These are phyloP conservation scores for Pseudogymnoascus sp. DNA, from an alignment of 2,329 filamentous ascomycete species.

Conservation along the genomic window DNA sequence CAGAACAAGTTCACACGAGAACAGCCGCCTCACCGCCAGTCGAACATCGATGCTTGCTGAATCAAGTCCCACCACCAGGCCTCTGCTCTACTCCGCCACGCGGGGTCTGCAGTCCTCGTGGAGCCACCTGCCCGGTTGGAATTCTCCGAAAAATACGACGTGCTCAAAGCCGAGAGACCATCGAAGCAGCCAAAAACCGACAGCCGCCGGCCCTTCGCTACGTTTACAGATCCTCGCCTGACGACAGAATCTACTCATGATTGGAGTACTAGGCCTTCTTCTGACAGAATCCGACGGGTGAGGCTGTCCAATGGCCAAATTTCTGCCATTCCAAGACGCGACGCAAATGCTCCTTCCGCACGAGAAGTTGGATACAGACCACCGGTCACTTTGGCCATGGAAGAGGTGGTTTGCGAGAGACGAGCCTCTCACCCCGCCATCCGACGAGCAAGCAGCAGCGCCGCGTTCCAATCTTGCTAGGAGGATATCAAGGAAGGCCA, in stretches of 20 bases:
- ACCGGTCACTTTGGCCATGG: conserved; percentile 25
- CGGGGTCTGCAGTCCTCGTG: conserved; percentile 6
- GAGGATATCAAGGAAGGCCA: conserved; percentile 46
- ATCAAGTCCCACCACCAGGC: background rate
- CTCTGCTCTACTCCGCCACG: background rate
- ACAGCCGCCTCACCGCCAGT: conserved; percentile 2
- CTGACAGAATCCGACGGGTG: conserved; percentile 6
- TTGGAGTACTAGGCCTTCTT: background rate
- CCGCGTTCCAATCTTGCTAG: conserved; percentile 21
- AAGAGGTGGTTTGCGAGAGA: conserved; percentile 26
- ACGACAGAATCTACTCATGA: background rate
- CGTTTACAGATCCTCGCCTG: background rate
- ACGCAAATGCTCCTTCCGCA: conserved; percentile 23
- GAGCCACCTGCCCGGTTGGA: background rate
- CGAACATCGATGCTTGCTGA: conserved; percentile 3
- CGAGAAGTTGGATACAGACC: conserved; percentile 22
- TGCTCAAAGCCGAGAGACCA: background rate
- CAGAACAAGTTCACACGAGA: conserved; percentile 2
- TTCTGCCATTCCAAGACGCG: conserved; percentile 10
- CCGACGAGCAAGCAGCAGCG: conserved; percentile 14
- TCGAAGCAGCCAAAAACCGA: conserved; percentile 4
- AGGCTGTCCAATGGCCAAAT: conserved; percentile 4
- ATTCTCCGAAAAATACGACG: background rate
- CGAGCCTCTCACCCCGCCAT: conserved; percentile 16
- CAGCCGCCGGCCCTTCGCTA: background rate